Base-by-base conservation (phyloP, 2,329 filamentous ascomycete species). In the Pseudopithomyces maydicus region DNA sequence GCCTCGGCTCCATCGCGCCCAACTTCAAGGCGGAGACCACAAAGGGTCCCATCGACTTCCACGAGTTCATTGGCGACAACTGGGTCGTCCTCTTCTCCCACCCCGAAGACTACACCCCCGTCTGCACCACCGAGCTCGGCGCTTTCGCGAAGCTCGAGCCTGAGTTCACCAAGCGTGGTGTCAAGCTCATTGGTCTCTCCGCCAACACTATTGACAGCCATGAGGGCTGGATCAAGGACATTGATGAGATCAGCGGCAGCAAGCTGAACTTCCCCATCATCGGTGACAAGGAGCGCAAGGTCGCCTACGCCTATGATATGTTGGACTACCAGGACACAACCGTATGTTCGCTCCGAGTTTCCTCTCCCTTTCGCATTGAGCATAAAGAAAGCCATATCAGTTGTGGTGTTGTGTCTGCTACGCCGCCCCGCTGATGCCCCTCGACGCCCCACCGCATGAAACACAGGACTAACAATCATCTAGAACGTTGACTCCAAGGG, bases 1-100 rank as follows among this genome's bases (percentile, higher is more conserved):
- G 87, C 71, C 83, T 89, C 68, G 87, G 87, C 74, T 87, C 81
- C 76, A 81, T 79, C 71, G 88, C 87, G 70, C 88, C 88, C 66
- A 85, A 90, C 81, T 90, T 90, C 81, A 77, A 88, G 67, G 86
- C 88, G 59, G 83, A 88, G 69, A 89, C 88, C 66, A 90, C 88
- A 63, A 74, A 81, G 61, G 88, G 87, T 56, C 81, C 81, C 53
- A 88, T 90, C 73, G 82, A 89, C 77, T 90, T 90, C 82, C 88
- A 90, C 79, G 66, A 89, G 67, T 90, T 85, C 81, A 88, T 90
- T 65, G 87, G 86, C 69, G 81, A 88, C 79, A 86, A 82, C 67
- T 90, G 87, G 87, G 85, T 87, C 58, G 81, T 90, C 61, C 82
- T 90, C 65, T 90, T 90, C 82, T 89, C 87, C 43, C 87, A 90